phyloP scores from a whole-genome alignment of 2,329 filamentous ascomycete species.

The Gaeumannomyces tritici region DNA sequence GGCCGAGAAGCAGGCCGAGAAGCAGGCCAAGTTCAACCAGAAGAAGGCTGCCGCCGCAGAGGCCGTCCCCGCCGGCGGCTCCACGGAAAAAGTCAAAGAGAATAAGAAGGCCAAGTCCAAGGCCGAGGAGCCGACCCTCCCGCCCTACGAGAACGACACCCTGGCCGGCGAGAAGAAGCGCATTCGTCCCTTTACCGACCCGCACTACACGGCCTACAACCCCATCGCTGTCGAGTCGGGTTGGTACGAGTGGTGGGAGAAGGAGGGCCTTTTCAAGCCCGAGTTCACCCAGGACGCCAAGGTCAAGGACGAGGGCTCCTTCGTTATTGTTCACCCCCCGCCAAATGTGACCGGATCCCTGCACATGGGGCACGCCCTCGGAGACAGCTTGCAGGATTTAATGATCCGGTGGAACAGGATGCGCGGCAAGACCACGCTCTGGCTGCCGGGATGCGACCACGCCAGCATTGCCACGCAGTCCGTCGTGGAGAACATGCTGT shows the following conservation, averaged over 20 bases:
- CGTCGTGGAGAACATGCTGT: constrained; percentile 96
- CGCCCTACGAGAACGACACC: constrained; percentile 66
- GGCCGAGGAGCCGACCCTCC: constrained; percentile 50
- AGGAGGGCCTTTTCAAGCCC: constrained; percentile 86
- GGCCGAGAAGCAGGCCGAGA: too few species aligned
- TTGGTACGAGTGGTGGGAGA: constrained; percentile 97
- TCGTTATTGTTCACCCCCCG: constrained; percentile 88
- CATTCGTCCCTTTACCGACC: constrained; percentile 57
- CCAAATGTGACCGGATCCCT: constrained; percentile 88
- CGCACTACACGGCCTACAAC: constrained; percentile 82
- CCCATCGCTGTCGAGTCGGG: constrained; percentile 84
- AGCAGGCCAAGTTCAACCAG: constrained; percentile 65
- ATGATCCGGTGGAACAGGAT: constrained; percentile 86
- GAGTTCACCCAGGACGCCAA: constrained; percentile 68
- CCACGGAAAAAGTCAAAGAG: constrained; percentile 47
- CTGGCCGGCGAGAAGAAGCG: constrained; percentile 72
- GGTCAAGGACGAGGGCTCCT: constrained; percentile 71
- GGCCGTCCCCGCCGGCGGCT: not conserved
- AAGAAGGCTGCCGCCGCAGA: constrained; percentile 22
- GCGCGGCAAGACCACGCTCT: constrained; percentile 80
- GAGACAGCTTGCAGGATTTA: constrained; percentile 78
- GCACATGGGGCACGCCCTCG: constrained; percentile 86
- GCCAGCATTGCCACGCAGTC: constrained; percentile 93
- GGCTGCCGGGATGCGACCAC: constrained; percentile 88
- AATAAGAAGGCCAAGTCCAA: constrained; percentile 66